Conservation (phyloP, 2,329 filamentous ascomycete genomes). For the Verticillium nubilum region DNA sequence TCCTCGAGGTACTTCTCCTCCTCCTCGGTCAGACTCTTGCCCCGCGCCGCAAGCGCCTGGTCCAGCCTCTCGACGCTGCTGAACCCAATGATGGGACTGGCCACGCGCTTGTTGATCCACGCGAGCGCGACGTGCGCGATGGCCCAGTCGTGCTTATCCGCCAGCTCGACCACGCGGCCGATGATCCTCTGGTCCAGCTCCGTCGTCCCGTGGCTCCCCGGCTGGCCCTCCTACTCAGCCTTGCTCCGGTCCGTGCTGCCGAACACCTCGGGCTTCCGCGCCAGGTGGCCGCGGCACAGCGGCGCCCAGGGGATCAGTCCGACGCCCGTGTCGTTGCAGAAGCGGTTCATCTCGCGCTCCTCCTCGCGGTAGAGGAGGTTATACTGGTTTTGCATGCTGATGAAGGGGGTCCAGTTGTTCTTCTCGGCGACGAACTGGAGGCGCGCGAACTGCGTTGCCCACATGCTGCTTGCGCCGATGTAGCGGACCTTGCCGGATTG, state of each 20-base stretch:
- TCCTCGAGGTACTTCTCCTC: constrained; percentile 59
- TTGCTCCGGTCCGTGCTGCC: constrained; percentile 17
- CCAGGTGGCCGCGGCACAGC: constrained; percentile 20
- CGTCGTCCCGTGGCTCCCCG: constrained; percentile 22
- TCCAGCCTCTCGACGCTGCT: constrained; percentile 54
- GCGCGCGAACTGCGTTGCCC: constrained; percentile 40
- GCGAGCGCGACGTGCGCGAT: constrained; percentile 62
- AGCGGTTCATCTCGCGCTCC: constrained; percentile 37
- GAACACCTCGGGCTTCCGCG: constrained; percentile 18
- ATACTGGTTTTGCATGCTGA: constrained; percentile 53
- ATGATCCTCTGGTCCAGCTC: constrained; percentile 27
- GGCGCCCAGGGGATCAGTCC: constrained; percentile 28
- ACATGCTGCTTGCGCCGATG: constrained; percentile 45
- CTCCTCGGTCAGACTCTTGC: constrained; percentile 46
- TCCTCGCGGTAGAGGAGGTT: constrained; percentile 54
- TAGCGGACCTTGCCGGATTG: constrained; percentile 52
- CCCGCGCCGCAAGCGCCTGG: constrained; percentile 46
- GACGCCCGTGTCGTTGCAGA: constrained; percentile 36
- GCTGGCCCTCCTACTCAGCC: constrained; percentile 23
- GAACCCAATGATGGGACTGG: constrained; percentile 57
- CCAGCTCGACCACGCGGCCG: constrained; percentile 43
- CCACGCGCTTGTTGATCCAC: constrained; percentile 51
- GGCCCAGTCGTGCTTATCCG: constrained; percentile 49
- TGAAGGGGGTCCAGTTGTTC: constrained; percentile 50
- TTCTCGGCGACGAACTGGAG: constrained; percentile 46